These are phyloP conservation scores for Stemphylium vesicarium DNA, from an alignment of 2,329 filamentous ascomycete genomes.

Conservation along the genomic window DNA sequence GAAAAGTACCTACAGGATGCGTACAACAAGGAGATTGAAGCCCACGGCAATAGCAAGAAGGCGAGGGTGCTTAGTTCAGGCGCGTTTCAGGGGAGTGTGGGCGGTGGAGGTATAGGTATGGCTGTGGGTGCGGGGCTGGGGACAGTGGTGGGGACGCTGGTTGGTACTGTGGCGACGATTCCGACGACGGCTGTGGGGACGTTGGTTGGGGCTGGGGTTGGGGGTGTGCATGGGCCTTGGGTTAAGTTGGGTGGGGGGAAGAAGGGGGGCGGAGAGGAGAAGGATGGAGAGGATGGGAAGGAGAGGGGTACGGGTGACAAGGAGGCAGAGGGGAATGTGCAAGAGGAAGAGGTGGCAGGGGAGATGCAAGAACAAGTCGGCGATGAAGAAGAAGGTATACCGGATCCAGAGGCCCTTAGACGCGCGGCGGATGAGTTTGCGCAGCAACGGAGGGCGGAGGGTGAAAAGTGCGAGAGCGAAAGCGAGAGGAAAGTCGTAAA, in stretches of 20 bases:
- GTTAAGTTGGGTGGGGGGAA: constrained; percentile 46
- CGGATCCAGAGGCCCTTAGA: constrained; percentile 32
- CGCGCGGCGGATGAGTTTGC: constrained; percentile 28
- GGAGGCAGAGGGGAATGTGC: constrained; percentile 3
- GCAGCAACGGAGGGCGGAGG: constrained; percentile 4
- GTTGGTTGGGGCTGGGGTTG: constrained; percentile 50
- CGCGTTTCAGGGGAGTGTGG: constrained; percentile 50
- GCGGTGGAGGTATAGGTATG: constrained; percentile 52
- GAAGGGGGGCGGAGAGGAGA: constrained; percentile 12
- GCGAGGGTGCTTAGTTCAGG: constrained; percentile 44
- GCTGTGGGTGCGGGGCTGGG: constrained; percentile 52
- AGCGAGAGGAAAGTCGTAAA: background rate
- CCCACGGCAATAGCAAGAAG: constrained; percentile 44
- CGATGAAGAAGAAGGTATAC: constrained; percentile 28
- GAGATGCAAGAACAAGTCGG: background rate
- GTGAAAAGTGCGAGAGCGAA: constrained; percentile 3
- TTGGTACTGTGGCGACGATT: constrained; percentile 49
- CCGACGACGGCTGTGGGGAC: constrained; percentile 50
- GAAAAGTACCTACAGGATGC: constrained; percentile 44
- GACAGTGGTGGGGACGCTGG: constrained; percentile 50
- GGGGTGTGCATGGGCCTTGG: constrained; percentile 52
- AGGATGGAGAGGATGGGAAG: no score
- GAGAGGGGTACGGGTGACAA: constrained; percentile 11
- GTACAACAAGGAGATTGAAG: constrained; percentile 43
- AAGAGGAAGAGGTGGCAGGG: constrained; percentile 6